A percentile compares a stretch with the other conserved stretches of the same genome.
Conservation (phyloP, 2,329 filamentous ascomycete species). For the Fusarium humuli region DNA sequence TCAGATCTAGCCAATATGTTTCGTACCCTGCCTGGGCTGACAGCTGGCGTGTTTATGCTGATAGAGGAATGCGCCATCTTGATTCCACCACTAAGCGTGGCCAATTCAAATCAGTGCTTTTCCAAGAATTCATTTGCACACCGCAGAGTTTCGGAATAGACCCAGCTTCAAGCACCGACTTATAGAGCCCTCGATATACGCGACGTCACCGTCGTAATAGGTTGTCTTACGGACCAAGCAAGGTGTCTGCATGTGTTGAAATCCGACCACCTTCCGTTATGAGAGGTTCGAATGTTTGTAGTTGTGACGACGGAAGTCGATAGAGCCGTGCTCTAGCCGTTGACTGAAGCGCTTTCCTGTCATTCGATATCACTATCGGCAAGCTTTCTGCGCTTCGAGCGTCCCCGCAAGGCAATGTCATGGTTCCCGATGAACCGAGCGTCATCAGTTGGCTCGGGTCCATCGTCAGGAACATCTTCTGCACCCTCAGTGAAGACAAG, state of each 20-base stretch:
- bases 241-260: constrained; percentile 13
- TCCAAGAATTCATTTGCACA: neutral
- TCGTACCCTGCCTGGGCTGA: constrained; percentile 12
- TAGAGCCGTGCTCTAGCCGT: neutral
- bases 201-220: constrained; percentile 4
- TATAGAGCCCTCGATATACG: constrained; percentile 13
- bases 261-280: constrained; percentile 18
- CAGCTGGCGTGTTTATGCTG: constrained; percentile 9
- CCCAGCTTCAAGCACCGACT: constrained; percentile 9
- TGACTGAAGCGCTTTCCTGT: constrained; percentile 4
- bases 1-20: constrained; percentile 7
- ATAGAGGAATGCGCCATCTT: neutral
- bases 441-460: constrained; percentile 35
- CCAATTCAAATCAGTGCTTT: constrained; percentile 5
- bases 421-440: constrained; percentile 43
- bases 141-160: constrained; percentile 1
- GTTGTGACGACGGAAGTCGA: neutral
- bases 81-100: constrained; percentile 33
- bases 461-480: constrained; percentile 28
- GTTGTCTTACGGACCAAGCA: constrained; percentile 12
- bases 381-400: constrained; percentile 52
- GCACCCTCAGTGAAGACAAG: constrained; percentile 75
- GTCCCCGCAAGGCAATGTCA: constrained; percentile 39
- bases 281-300: constrained; percentile 10
- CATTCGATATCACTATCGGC: constrained; percentile 29